Evolutionary conservation across 805 yeast genomes (phyloP), one percentile per base, ranked within the genome.

Genomic region (Wilhelminamyces savonicus): DNA sequence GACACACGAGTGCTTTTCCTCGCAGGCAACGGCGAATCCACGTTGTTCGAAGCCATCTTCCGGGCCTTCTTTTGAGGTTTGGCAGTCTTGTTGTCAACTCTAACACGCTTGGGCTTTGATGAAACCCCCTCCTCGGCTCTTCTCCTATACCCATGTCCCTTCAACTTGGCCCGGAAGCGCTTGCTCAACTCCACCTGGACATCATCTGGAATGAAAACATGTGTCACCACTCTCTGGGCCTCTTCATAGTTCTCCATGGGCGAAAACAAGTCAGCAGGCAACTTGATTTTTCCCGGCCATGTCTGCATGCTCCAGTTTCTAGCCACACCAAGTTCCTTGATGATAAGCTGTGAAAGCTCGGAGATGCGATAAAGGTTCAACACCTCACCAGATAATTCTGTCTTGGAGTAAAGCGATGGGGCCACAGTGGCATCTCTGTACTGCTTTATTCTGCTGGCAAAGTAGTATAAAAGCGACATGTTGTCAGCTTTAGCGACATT

Each of bases 391-490:
- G 59, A 48, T 2, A 40, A 23, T 7, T 41, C 39, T 29, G 31
- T 53, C 15, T 43, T 48, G 6, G 46, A 46, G 28, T 54, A 56
- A 4, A 37, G 13, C 0, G 45, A 50, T 4, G 56, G 60, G 4
- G 59, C 68, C 3, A 62, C 41, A 15, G 38, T 64, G 27, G 66
- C 69, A 56, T 85, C 94, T 29, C 76, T 66, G 43, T 78, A 82
- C 50, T 84, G 94, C 48, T 85, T 86, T 13, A 85, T 70, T 31
- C 94, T 67, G 35, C 82, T 82, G 0, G 92, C 76, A 28, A 84
- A 59, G 50, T 87, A 86, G 48, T 75, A 86, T 5, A 87, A 51
- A 34, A 85, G 51, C 5, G 90, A 80, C 21, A 82, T 62, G 43
- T 86, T 88, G 18, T 78, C 79, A 26, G 71, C 68, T 3, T 67